Evolutionary conservation across 2,329 filamentous ascomycete genomes (phyloP), one percentile per base, ranked within the genome.

Genomic region (Monilinia polystroma): DNA sequence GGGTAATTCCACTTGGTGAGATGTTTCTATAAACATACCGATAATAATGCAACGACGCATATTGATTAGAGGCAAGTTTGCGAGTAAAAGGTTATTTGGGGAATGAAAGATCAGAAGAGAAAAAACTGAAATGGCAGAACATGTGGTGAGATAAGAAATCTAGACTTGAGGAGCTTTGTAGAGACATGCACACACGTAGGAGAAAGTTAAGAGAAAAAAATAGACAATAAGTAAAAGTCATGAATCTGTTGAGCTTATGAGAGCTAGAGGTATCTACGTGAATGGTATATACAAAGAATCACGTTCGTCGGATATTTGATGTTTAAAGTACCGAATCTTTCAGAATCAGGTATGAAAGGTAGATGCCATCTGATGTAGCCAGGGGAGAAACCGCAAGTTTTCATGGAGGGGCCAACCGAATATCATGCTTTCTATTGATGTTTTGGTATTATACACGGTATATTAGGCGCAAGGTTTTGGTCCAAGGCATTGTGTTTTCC

Each of bases 361-460:
- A 26, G 18, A 20, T 51, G 8, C 35, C 32, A 5, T 51, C 45
- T 4, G 45, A 62, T 38, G 20, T 51, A 38, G 29, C 51, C n/a
- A 26, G 38, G 29, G 11, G 1, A 60, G 16, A 14, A 62, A 62
- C 14, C 11, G 41, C 38, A 43, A 18, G 23, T 20, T 43, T 10
- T 26, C 14, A 57, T 5, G 23, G 23, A 16, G 4, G 47, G 11
- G 12, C 23, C 12, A 20, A 20, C 32, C 29, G 7, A n/a, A 38
- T 41, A 26, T 62, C 3, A 41, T 38, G 20, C 45, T 62, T 62
- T 38, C 3, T 60, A 35, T 62, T 62, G 45, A 45, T 60, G 18
- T 20, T 51, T 62, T 60, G 45, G n/a, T 51, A 62, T 51, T 62
- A 38, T 62, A 62, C 58, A 62, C 45, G 16, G 29, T 49, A 45